phyloP scores from a whole-genome alignment of 2,329 filamentous ascomycete species.

The Fusarium piperis region DNA sequence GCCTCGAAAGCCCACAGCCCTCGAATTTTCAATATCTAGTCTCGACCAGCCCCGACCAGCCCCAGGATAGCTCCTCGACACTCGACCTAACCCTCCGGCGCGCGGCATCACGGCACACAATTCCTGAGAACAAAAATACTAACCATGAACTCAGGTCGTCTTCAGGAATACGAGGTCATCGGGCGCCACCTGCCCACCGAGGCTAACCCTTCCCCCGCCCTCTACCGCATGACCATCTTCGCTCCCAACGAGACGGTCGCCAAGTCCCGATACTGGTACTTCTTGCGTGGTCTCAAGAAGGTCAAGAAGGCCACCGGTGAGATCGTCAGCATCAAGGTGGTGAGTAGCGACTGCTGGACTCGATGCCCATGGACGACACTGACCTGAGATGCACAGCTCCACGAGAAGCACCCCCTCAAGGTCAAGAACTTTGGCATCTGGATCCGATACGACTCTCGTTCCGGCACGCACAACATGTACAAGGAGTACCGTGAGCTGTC shows the following conservation, averaged over 20 bases:
- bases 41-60: constrained; percentile 1
- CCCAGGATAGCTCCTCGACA: constrained; percentile 8
- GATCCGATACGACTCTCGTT: constrained; percentile 99
- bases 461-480: constrained; percentile 99
- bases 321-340: constrained; percentile 96
- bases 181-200: constrained; percentile 99
- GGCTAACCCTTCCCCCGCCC: constrained; percentile 94
- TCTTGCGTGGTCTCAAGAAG: constrained; percentile 98
- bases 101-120: constrained; percentile 18
- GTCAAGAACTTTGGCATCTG: constrained; percentile 99
- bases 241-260: constrained; percentile 97
- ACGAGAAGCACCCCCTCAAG: constrained; percentile 98
- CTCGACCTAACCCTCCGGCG: constrained; percentile 11
- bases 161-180: constrained; percentile 99
- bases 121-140: constrained; percentile 40
- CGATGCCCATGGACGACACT: neutral
- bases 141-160: constrained; percentile 77
- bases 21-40: constrained; percentile 19
- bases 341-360: constrained; percentile 60
- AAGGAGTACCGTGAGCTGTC: constrained; percentile 99
- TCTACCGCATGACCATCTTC: constrained; percentile 99
- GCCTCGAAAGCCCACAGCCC: neutral
- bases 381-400: constrained; percentile 70
- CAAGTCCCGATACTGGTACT: constrained; percentile 99
- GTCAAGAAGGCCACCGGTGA: constrained; percentile 99